These are phyloP conservation scores for Penicillium manginii DNA, from an alignment of 495 filamentous ascomycete species.

Conservation along the genomic window DNA sequence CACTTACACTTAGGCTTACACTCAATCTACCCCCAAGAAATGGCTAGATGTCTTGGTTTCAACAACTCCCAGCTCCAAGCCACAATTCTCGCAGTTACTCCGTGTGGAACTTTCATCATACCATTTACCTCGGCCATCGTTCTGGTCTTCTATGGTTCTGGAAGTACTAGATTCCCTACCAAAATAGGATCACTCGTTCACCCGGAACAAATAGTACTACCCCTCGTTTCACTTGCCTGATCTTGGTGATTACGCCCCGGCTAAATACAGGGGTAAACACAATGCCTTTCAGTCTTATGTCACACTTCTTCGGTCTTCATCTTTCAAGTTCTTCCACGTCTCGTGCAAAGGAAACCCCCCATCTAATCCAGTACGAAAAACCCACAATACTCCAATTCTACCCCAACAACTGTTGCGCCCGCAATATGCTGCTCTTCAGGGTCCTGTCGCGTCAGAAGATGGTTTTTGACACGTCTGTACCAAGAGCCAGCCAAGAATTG, in stretches of 20 bases:
- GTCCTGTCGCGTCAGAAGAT: neutral
- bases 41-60: neutral
- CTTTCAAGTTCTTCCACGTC: neutral
- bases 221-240: neutral
- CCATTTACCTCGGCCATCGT: neutral
- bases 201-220: neutral
- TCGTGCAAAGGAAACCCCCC: neutral
- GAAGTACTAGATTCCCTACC: neutral
- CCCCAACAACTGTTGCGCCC: neutral
- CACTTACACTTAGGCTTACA: no score
- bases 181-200: neutral
- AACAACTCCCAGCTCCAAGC: neutral
- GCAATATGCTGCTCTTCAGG: neutral
- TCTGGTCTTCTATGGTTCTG: neutral
- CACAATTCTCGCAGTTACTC: slow-evolving; percentile 6
- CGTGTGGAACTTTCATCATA: neutral
- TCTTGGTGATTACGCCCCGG: no score
- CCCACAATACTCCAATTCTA: neutral
- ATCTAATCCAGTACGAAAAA: neutral
- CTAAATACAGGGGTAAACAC: no score
- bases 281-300: no score
- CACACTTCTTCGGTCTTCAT: neutral
- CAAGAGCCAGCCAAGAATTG: neutral
- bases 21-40: no score
- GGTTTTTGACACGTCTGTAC: neutral